A percentile compares a stretch with the other conserved stretches of the same genome.
These are phyloP conservation scores for Pisolithus microcarpus DNA, from an alignment of 768 basidiomycete genomes.

Conservation along the genomic window DNA sequence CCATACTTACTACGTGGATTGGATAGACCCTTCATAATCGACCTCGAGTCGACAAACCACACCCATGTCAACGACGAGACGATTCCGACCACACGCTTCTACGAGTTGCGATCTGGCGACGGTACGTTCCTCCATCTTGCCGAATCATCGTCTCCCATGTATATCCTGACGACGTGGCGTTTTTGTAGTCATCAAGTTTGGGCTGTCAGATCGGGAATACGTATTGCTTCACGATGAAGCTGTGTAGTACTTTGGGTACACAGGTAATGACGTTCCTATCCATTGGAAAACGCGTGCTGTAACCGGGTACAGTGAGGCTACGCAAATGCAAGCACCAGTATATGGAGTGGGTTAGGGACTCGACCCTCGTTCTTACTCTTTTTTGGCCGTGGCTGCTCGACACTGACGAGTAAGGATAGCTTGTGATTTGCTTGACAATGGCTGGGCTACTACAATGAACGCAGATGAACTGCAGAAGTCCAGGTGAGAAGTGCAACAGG, in stretches of 20 bases:
- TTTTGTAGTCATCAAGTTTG: conserved; percentile 73
- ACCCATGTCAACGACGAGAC: conserved; percentile 84
- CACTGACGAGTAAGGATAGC: too few species aligned
- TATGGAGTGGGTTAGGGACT: too few species aligned
- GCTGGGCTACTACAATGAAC: too few species aligned
- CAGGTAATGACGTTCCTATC: background rate
- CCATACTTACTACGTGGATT: conserved; percentile 3
- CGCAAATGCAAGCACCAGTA: background rate
- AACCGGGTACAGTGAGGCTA: background rate
- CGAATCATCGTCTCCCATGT: background rate
- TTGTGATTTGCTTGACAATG: too few species aligned
- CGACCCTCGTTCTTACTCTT: too few species aligned
- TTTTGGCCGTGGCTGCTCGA: too few species aligned
- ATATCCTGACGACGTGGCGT: conserved; percentile 2
- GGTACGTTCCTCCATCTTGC: conserved; percentile 41
- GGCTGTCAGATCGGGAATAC: conserved; percentile 74
- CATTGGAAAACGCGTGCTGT: background rate
- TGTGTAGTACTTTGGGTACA: conserved; percentile 21
- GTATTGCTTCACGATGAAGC: conserved; percentile 80
- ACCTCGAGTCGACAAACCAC: conserved; percentile 96
- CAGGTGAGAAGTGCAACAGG: too few species aligned
- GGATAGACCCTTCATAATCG: conserved; percentile 88
- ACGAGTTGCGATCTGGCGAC: conserved; percentile 73
- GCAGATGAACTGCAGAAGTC: too few species aligned
- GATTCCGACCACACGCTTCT: conserved; percentile 83